Conservation (phyloP, 768 basidiomycete species). For the Psilocybe cubensis region DNA sequence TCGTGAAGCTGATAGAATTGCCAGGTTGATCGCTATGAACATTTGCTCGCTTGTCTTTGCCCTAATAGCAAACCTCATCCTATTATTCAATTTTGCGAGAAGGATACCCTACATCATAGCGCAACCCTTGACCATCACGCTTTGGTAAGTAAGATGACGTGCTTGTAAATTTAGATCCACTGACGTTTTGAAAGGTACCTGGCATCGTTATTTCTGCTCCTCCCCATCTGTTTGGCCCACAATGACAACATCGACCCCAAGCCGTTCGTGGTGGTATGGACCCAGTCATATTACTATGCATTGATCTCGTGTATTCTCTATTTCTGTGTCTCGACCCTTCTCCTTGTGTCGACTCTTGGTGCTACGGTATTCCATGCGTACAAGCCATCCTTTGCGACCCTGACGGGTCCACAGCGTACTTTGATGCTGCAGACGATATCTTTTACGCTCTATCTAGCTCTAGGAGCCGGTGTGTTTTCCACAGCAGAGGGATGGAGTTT, state of each 20-base stretch:
- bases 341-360: constrained; percentile 34
- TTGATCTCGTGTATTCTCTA: constrained; percentile 35
- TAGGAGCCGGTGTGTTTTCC: constrained; percentile 41
- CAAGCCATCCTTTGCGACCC: constrained; percentile 36
- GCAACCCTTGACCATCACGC: constrained; percentile 37
- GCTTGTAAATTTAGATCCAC: not conserved
- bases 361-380: constrained; percentile 35
- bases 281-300: constrained; percentile 43
- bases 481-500: constrained; percentile 39
- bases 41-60: constrained; percentile 35
- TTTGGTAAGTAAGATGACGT: constrained; percentile 33
- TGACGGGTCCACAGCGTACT: constrained; percentile 43
- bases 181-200: constrained; percentile 33
- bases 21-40: constrained; percentile 37
- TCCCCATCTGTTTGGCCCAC: constrained; percentile 34
- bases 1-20: not conserved
- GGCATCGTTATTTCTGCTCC: constrained; percentile 34
- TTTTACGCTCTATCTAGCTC: constrained; percentile 41
- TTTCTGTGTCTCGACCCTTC: constrained; percentile 30
- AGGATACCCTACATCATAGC: constrained; percentile 37
- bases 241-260: constrained; percentile 9
- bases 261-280: constrained; percentile 20
- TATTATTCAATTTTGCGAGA: constrained; percentile 42
- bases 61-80: constrained; percentile 35
- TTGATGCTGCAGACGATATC: constrained; percentile 46